A percentile compares a stretch with the other conserved stretches of the same genome.
Evolutionary conservation across 257 asterid genomes (phyloP).

Genomic region (Solanum tacnaense): DNA sequence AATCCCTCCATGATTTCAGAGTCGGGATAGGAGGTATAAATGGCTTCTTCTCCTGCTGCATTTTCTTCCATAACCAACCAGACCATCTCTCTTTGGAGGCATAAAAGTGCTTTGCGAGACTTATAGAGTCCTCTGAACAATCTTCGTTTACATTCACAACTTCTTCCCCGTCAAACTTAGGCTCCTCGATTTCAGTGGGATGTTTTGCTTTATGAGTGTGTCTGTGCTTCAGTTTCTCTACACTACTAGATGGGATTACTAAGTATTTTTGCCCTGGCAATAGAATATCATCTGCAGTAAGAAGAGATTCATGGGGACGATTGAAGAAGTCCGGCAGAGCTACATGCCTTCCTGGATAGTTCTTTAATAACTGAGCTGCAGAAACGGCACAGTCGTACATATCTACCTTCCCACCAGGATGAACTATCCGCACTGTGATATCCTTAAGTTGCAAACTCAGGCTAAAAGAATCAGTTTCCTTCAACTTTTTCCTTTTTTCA

Average conservation of each 20-base stretch:
- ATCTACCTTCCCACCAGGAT: slow-evolving; percentile 59
- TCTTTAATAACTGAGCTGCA: slow-evolving; percentile 40
- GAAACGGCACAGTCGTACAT: slow-evolving; percentile 32
- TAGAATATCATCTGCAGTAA: slow-evolving; percentile 33
- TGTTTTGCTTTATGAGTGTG: slow-evolving; percentile 8
- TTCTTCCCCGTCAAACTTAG: slow-evolving; percentile 19
- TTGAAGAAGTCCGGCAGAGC: slow-evolving; percentile 50
- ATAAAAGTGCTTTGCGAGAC: slow-evolving; percentile 39
- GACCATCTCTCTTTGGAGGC: slow-evolving; percentile 27
- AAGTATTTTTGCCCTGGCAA: slow-evolving; percentile 58
- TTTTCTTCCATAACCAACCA: slow-evolving; percentile 4
- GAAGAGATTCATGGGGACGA: slow-evolving; percentile 40
- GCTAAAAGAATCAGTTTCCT: slow-evolving; percentile 16
- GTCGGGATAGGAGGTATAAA: slow-evolving; percentile 56
- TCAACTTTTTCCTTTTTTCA: neutral
- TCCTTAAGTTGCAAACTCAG: slow-evolving; percentile 30
- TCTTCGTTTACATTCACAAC: slow-evolving; percentile 19
- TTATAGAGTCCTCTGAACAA: slow-evolving; percentile 29
- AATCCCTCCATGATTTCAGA: slow-evolving; percentile 36
- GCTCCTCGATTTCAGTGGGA: slow-evolving; percentile 9
- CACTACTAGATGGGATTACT: slow-evolving; percentile 29
- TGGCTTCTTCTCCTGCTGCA: slow-evolving; percentile 25
- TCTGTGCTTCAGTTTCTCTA: slow-evolving; percentile 38
- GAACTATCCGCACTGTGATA: slow-evolving; percentile 28
- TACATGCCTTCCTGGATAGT: slow-evolving; percentile 53